Evolutionary conservation across 352 stramenopile genomes (phyloP).

Genomic region (Phytophthora europaea): DNA sequence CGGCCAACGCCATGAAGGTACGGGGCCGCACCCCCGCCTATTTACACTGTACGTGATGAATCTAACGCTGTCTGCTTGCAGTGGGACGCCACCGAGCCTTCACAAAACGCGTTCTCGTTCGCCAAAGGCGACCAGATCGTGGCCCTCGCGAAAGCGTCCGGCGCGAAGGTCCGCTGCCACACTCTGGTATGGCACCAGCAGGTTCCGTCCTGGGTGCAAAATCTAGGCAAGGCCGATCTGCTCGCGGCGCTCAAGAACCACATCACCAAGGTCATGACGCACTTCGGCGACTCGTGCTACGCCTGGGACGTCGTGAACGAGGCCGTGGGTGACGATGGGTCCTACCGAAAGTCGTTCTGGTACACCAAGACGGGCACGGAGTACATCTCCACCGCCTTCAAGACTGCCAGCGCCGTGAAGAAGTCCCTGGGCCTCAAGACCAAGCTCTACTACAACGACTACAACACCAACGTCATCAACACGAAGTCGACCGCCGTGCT

Average conservation of each 20-base stretch:
- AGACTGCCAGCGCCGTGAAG: conserved; percentile 27
- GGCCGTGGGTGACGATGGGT: conserved; percentile 17
- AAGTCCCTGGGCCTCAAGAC: conserved; percentile 15
- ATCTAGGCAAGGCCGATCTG: conserved; percentile 18
- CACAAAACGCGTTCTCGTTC: conserved; percentile 12
- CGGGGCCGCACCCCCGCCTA: neutral
- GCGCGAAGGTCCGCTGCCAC: conserved; percentile 25
- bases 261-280: conserved; percentile 14
- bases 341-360: conserved; percentile 27
- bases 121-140: conserved; percentile 20
- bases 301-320: conserved; percentile 32
- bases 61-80: neutral
- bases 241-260: conserved; percentile 22
- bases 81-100: conserved; percentile 15
- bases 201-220: conserved; percentile 22
- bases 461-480: conserved; percentile 17
- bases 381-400: conserved; percentile 33
- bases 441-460: conserved; percentile 15
- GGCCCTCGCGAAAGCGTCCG: conserved; percentile 7
- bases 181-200: conserved; percentile 23
- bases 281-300: conserved; percentile 27
- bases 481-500: conserved; percentile 24
- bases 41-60: neutral
- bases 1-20: conserved; percentile 29
- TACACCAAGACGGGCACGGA: conserved; percentile 30